Conservation (phyloP, 2,329 filamentous ascomycete genomes). For the Pestalotiopsis sp. region DNA sequence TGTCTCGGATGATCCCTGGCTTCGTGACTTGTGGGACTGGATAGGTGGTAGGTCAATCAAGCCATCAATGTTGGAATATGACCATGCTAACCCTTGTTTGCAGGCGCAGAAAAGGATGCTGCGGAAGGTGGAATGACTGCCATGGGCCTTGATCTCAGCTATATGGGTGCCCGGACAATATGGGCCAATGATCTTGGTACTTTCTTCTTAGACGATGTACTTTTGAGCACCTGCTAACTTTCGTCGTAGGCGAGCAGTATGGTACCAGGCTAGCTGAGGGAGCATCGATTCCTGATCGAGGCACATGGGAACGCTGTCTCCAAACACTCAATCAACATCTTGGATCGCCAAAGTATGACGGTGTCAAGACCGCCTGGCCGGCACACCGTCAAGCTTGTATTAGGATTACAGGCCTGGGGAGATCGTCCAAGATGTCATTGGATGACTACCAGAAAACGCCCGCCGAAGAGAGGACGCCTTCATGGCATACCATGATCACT, state of each 20-base stretch:
- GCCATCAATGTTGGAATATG: not conserved
- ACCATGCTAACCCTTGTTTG: not conserved
- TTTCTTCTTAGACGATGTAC: conserved; percentile 20
- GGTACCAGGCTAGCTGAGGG: conserved; percentile 49
- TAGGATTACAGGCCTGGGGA: conserved; percentile 73
- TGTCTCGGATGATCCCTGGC: conserved; percentile 72
- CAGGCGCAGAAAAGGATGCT: conserved; percentile 66
- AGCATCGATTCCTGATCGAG: conserved; percentile 46
- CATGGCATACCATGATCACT: conserved; percentile 71
- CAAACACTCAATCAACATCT: conserved; percentile 65
- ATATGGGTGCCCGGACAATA: conserved; percentile 72
- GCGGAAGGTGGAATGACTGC: conserved; percentile 71
- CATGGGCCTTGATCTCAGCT: conserved; percentile 71
- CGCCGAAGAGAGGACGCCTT: conserved; percentile 51
- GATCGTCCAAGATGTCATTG: conserved; percentile 50
- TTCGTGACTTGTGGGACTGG: conserved; percentile 81
- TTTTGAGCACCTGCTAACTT: conserved; percentile 17
- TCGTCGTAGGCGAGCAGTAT: conserved; percentile 47
- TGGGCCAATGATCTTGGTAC: conserved; percentile 72
- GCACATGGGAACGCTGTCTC: conserved; percentile 64
- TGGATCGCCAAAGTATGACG: conserved; percentile 64
- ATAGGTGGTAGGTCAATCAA: conserved; percentile 58
- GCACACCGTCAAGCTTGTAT: conserved; percentile 76
- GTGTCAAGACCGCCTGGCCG: conserved; percentile 64
- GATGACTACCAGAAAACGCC: conserved; percentile 45